Evolutionary conservation across 345 rosid genomes (phyloP).

Genomic region (Fremontodendron californicum): DNA sequence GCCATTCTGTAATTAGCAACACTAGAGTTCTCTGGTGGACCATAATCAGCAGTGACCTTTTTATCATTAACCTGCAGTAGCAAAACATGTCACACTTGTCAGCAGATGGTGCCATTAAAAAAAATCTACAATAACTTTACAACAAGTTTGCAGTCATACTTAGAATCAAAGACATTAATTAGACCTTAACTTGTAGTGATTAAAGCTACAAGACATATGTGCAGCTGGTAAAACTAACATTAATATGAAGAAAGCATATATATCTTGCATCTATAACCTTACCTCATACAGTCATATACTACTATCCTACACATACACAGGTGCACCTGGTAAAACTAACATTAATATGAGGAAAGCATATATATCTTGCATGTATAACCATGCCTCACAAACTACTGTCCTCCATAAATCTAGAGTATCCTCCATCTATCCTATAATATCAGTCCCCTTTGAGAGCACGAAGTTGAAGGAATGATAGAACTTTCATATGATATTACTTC

Average conservation of each 20-base stretch:
- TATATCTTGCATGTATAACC: not conserved
- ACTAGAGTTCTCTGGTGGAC: slow-evolving; percentile 72
- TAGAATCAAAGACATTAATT: not conserved
- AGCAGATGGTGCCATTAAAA: slow-evolving; percentile 11
- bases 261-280: not conserved
- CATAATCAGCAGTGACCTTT: slow-evolving; percentile 39
- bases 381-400: not conserved
- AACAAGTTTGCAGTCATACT: not conserved
- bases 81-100: not conserved
- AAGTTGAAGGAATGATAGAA: not conserved
- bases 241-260: not conserved
- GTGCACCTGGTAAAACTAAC: not conserved
- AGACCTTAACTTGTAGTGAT: not conserved
- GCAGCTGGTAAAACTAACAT: not conserved
- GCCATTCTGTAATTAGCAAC: slow-evolving; percentile 60
- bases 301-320: not conserved
- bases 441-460: not conserved
- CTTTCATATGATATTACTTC: not conserved
- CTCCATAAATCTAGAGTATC: not conserved
- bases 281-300: not conserved
- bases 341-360: not conserved
- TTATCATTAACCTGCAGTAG: slow-evolving; percentile 54
- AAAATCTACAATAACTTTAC: not conserved
- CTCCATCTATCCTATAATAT: not conserved
- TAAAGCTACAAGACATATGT: not conserved